Evolutionary conservation across 768 basidiomycete species (phyloP).

Genomic region (Boletus rex-veris): DNA sequence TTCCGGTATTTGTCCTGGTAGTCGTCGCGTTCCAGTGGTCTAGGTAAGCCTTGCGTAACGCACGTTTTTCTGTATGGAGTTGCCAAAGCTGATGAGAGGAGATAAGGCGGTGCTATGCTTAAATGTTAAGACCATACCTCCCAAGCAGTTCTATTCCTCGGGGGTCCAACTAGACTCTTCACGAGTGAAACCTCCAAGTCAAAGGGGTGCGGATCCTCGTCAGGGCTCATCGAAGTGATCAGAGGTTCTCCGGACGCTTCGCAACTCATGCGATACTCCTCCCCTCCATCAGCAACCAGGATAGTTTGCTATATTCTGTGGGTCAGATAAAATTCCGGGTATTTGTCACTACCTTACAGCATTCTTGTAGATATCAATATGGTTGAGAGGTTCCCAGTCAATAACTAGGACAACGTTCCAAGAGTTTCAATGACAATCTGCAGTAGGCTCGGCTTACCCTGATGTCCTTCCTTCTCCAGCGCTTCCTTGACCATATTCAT

Average conservation of each 20-base stretch:
- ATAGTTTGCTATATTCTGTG: conserved; percentile 32
- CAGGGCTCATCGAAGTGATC: conserved; percentile 37
- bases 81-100: conserved; percentile 39
- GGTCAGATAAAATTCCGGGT: neutral
- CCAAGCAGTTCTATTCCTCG: conserved; percentile 37
- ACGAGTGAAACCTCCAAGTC: conserved; percentile 43
- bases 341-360: conserved; percentile 13
- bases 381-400: conserved; percentile 63
- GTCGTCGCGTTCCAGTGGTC: conserved; percentile 48
- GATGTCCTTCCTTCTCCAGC: conserved; percentile 60
- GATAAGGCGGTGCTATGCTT: neutral
- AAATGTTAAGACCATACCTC: conserved; percentile 32
- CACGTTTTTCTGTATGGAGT: conserved; percentile 40
- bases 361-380: conserved; percentile 34
- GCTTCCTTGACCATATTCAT: conserved; percentile 58
- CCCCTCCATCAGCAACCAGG: conserved; percentile 39
- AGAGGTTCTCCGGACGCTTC: conserved; percentile 43
- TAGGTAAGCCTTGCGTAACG: conserved; percentile 43
- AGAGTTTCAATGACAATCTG: neutral
- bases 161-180: conserved; percentile 44
- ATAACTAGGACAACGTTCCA: conserved; percentile 36
- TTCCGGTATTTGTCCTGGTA: conserved; percentile 41
- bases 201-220: conserved; percentile 33
- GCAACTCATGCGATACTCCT: conserved; percentile 36
- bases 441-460: conserved; percentile 39